phyloP scores from a whole-genome alignment of 805 yeast species.

The Saccharomycopsis amapae region DNA sequence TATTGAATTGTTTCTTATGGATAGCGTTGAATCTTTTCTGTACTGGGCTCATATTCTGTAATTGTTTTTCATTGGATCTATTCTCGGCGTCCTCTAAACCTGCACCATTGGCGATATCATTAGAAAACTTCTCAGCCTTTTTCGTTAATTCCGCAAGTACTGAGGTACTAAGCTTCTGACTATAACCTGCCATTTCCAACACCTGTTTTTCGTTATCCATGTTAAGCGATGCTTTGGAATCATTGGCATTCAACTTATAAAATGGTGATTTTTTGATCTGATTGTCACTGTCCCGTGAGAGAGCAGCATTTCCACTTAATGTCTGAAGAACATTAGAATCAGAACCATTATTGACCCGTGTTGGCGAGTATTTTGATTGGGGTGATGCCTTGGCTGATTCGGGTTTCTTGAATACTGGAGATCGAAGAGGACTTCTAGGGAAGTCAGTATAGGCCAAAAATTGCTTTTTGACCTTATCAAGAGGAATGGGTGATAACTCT shows the following conservation, averaged over 20 bases:
- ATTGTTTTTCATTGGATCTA: background rate
- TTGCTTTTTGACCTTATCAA: constrained; percentile 18
- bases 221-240: constrained; percentile 13
- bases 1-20: constrained; percentile 37
- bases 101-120: background rate
- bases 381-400: background rate
- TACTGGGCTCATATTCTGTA: constrained; percentile 25
- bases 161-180: constrained; percentile 33
- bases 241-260: background rate
- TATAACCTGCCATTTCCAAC: constrained; percentile 35
- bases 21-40: constrained; percentile 24
- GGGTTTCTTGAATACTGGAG: too few species aligned
- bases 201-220: constrained; percentile 33
- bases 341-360: background rate
- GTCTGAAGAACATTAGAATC: background rate
- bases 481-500: constrained; percentile 21
- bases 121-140: constrained; percentile 29
- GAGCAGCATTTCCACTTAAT: background rate
- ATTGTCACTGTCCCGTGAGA: background rate
- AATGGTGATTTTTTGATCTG: background rate
- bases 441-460: constrained; percentile 7
- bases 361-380: background rate
- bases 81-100: background rate
- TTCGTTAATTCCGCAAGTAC: constrained; percentile 32
- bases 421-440: background rate